phyloP scores from a whole-genome alignment of 805 yeast species.

The Teunomyces barrocoloradensis region DNA sequence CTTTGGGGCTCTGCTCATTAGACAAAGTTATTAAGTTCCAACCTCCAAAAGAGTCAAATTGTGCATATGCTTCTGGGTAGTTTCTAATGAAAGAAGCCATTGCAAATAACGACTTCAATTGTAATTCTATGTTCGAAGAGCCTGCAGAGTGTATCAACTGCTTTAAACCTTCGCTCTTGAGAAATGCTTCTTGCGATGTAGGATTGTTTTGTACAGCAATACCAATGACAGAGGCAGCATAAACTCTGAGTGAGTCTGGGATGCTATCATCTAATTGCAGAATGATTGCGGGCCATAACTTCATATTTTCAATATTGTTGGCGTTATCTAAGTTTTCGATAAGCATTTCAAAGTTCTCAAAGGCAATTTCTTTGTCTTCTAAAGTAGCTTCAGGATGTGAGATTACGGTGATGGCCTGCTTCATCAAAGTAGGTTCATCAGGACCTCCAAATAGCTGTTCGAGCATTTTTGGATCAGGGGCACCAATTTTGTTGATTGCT shows the following conservation, averaged over 20 bases:
- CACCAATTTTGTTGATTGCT: slow-evolving; percentile 59
- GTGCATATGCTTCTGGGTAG: slow-evolving; percentile 50
- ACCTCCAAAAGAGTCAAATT: slow-evolving; percentile 60
- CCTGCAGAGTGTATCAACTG: slow-evolving; percentile 41
- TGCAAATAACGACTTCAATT: slow-evolving; percentile 73
- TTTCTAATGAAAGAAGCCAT: slow-evolving; percentile 73
- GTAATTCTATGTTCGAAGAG: slow-evolving; percentile 28
- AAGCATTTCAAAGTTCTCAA: slow-evolving; percentile 90
- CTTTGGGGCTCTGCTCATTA: slow-evolving; percentile 35
- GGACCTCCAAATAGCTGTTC: slow-evolving; percentile 75
- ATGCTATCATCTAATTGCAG: slow-evolving; percentile 43
- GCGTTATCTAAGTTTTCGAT: slow-evolving; percentile 94
- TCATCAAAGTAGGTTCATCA: slow-evolving; percentile 90
- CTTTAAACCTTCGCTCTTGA: slow-evolving; percentile 50
- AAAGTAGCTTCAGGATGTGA: slow-evolving; percentile 53
- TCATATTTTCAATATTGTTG: slow-evolving; percentile 79
- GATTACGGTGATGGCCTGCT: slow-evolving; percentile 63
- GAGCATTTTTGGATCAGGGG: slow-evolving; percentile 76
- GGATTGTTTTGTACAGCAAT: slow-evolving; percentile 92
- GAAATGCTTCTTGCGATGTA: slow-evolving; percentile 65
- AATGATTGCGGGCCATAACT: slow-evolving; percentile 76
- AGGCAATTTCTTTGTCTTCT: slow-evolving; percentile 69
- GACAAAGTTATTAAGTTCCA: slow-evolving; percentile 48
- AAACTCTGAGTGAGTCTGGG: slow-evolving; percentile 43
- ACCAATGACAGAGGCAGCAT: slow-evolving; percentile 74